Percentiles rank a stretch among this genome's conserved stretches.
These are phyloP conservation scores for Ceratobasidium sp. DNA, from an alignment of 1,284 basidiomycete species.

Conservation along the genomic window DNA sequence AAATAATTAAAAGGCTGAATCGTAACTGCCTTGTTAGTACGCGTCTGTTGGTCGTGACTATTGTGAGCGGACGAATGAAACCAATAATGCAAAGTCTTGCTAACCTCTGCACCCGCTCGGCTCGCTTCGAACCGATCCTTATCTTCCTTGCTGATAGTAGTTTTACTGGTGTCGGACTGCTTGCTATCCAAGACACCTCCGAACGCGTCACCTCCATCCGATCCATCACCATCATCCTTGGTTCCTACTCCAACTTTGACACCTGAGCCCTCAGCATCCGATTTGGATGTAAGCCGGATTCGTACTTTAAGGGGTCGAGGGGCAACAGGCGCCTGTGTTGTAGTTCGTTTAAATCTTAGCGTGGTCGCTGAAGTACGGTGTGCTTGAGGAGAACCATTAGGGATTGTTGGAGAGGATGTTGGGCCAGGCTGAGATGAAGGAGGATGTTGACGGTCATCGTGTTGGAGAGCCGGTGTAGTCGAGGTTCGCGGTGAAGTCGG, in stretches of 20 bases:
- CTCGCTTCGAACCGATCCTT: conserved; percentile 80
- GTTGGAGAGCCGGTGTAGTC: conserved; percentile 50
- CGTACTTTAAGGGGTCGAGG: conserved; percentile 35
- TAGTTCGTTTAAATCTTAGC: conserved; percentile 30
- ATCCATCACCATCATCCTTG: conserved; percentile 46
- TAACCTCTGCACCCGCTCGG: conserved; percentile 72
- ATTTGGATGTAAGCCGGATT: conserved; percentile 33
- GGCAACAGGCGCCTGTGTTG: neutral
- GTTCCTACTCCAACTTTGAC: conserved; percentile 48
- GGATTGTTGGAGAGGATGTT: neutral
- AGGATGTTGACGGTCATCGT: neutral
- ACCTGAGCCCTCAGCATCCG: conserved; percentile 43
- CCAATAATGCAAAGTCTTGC: conserved; percentile 25
- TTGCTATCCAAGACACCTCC: conserved; percentile 75
- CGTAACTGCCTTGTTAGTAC: neutral
- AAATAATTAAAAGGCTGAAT: conserved; percentile 22
- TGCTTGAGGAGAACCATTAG: conserved; percentile 3
- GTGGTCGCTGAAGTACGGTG: conserved; percentile 13
- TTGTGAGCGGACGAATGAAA: conserved; percentile 43
- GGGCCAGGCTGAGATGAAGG: neutral
- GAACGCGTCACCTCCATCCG: conserved; percentile 59
- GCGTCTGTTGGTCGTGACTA: neutral
- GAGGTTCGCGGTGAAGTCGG: conserved; percentile 2
- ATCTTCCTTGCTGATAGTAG: conserved; percentile 71
- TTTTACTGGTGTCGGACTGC: conserved; percentile 80